phyloP scores from a whole-genome alignment of 352 stramenopile species.

The Globisporangium polare region DNA sequence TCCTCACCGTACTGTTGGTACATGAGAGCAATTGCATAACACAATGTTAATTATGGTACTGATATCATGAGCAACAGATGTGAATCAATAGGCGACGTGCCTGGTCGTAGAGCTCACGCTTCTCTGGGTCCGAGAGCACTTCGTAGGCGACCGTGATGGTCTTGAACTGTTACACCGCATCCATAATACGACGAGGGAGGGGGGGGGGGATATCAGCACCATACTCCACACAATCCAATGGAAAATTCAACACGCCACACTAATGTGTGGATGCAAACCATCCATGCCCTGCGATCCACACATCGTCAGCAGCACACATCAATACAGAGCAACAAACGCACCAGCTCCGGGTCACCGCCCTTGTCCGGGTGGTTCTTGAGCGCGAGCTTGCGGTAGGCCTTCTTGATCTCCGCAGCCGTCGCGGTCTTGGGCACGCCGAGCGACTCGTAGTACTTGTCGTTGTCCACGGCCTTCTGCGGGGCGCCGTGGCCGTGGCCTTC shows the following conservation, averaged over 20 bases:
- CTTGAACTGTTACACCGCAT: conserved; percentile 71
- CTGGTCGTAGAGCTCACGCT: conserved; percentile 86
- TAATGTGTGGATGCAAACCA: neutral
- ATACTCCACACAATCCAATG: neutral
- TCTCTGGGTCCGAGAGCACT: conserved; percentile 94
- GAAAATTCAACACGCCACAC: too few relatives aligned
- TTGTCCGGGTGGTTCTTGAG: conserved; percentile 98
- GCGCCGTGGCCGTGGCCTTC: conserved; percentile 39
- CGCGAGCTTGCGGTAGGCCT: conserved; percentile 87
- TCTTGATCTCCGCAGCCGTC: conserved; percentile 85
- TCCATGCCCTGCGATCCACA: neutral
- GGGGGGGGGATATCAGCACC: conserved; percentile 1
- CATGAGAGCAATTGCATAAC: conserved; percentile 26
- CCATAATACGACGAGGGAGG: conserved; percentile 1
- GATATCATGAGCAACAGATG: neutral
- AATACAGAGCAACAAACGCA: conserved; percentile 13
- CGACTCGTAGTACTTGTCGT: conserved; percentile 87
- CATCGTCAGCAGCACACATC: neutral
- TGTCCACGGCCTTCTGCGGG: conserved; percentile 71
- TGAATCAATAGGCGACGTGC: conserved; percentile 14
- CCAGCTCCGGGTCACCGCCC: conserved; percentile 95
- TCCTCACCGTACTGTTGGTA: conserved; percentile 95
- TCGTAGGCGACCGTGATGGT: conserved; percentile 95
- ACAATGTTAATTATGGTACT: neutral
- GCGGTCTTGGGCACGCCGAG: conserved; percentile 85